Conservation (phyloP, 75 land plant species). For the Cunninghamia lanceolata region DNA sequence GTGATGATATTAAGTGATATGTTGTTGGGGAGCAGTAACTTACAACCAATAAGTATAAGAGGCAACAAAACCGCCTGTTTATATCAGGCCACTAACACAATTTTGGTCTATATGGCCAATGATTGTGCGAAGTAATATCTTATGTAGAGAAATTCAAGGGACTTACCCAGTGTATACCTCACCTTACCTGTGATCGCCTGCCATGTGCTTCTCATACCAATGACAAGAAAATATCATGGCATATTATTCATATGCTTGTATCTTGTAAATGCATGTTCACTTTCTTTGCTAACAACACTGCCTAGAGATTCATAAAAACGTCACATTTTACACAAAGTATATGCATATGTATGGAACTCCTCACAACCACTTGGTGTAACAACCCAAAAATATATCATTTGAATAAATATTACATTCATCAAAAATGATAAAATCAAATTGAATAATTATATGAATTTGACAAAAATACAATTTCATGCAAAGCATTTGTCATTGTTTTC, state of each 20-base stretch:
- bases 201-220: neutral
- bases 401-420: neutral
- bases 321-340: neutral
- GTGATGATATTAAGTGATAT: neutral
- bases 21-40: neutral
- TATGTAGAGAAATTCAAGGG: neutral
- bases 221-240: neutral
- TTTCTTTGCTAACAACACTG: neutral
- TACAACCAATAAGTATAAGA: neutral
- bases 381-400: neutral
- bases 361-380: neutral
- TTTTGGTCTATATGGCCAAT: neutral
- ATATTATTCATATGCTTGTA: neutral
- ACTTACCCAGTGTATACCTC: neutral
- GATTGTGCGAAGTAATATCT: neutral
- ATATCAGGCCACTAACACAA: too few relatives aligned
- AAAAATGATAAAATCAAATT: neutral
- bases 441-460: neutral
- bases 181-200: neutral
- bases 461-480: neutral
- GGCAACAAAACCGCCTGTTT: neutral
- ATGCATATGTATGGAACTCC: neutral
- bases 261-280: neutral
- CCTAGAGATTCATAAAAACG: neutral
- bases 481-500: neutral